Evolutionary conservation across 176 grass and related monocot genomes (phyloP).

Genomic region (Juncus inflexus): DNA sequence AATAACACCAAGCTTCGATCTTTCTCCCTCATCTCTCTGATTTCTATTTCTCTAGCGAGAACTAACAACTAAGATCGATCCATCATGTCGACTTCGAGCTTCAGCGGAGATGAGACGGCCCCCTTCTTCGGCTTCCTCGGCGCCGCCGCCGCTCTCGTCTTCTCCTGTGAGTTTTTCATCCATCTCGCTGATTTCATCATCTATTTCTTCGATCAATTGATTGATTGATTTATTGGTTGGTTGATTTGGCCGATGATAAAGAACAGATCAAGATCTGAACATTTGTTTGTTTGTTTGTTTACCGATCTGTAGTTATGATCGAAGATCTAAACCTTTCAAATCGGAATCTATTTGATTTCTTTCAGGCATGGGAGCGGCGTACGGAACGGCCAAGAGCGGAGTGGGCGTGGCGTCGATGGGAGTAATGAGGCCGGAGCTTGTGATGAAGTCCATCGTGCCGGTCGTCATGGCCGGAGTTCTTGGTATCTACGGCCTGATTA

Average conservation of each 20-base stretch:
- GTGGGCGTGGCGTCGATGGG: slow-evolving; percentile 98
- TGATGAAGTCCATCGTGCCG: slow-evolving; percentile 99
- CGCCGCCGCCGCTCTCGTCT: slow-evolving; percentile 84
- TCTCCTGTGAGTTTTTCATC: slow-evolving; percentile 56
- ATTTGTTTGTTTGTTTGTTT: not conserved
- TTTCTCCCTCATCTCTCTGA: not conserved
- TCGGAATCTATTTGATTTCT: not conserved
- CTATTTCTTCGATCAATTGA: not conserved
- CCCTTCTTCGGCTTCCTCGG: slow-evolving; percentile 99
- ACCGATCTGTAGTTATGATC: not conserved
- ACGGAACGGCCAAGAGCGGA: slow-evolving; percentile 98
- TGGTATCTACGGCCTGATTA: slow-evolving; percentile 93
- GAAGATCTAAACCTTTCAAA: slow-evolving; percentile 2
- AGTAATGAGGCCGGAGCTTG: slow-evolving; percentile 96
- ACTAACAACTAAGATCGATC: slow-evolving; percentile 2
- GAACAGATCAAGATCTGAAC: slow-evolving; percentile 9
- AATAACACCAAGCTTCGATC: not conserved
- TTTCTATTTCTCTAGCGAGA: not conserved
- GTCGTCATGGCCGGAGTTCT: slow-evolving; percentile 99
- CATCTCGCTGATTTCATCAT: not conserved
- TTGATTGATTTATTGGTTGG: not conserved
- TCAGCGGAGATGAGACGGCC: slow-evolving; percentile 97
- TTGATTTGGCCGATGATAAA: slow-evolving; percentile 7
- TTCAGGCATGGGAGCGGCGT: slow-evolving; percentile 94
- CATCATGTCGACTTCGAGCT: slow-evolving; percentile 61